Evolutionary conservation across 768 basidiomycete species (phyloP).

Genomic region (Rhodotorula graminis): DNA sequence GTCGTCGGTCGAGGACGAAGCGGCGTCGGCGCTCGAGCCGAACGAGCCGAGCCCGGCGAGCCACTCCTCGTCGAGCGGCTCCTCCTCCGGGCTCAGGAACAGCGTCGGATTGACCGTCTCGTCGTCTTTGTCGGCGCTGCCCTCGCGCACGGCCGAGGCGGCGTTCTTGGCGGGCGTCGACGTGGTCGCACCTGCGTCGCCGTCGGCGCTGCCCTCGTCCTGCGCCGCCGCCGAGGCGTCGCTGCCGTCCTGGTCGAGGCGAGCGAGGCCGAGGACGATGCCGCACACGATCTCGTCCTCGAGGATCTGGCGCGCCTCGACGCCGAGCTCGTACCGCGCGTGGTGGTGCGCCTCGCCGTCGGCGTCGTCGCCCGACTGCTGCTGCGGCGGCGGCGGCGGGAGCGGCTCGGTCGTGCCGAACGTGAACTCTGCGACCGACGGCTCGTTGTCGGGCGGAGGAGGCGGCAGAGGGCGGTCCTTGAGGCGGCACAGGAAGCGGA

Average conservation of each 20-base stretch:
- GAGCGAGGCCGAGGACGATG: constrained; percentile 83
- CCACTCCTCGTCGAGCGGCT: constrained; percentile 22
- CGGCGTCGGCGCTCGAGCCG: not conserved
- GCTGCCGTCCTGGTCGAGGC: constrained; percentile 55
- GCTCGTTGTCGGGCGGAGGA: not conserved
- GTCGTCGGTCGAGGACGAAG: too few relatives aligned
- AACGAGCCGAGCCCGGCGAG: not conserved
- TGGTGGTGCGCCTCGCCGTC: constrained; percentile 42
- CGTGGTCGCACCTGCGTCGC: too few relatives aligned
- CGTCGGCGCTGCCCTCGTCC: constrained; percentile 13
- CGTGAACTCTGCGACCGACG: not conserved
- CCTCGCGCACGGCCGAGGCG: not conserved
- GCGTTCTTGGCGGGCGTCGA: not conserved
- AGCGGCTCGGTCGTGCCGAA: not conserved
- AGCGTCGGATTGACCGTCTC: constrained; percentile 3
- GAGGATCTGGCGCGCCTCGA: constrained; percentile 60
- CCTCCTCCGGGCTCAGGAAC: constrained; percentile 28
- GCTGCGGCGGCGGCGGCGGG: not conserved
- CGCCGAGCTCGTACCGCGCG: constrained; percentile 40
- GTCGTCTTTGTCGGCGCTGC: not conserved
- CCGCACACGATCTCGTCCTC: constrained; percentile 77
- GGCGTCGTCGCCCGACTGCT: constrained; percentile 35
- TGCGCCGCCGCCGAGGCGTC: constrained; percentile 35
- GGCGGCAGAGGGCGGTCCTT: constrained; percentile 46
- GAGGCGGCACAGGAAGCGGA: constrained; percentile 69